These are phyloP conservation scores for Jaapia argillacea DNA, from an alignment of 768 basidiomycete genomes.

Conservation along the genomic window DNA sequence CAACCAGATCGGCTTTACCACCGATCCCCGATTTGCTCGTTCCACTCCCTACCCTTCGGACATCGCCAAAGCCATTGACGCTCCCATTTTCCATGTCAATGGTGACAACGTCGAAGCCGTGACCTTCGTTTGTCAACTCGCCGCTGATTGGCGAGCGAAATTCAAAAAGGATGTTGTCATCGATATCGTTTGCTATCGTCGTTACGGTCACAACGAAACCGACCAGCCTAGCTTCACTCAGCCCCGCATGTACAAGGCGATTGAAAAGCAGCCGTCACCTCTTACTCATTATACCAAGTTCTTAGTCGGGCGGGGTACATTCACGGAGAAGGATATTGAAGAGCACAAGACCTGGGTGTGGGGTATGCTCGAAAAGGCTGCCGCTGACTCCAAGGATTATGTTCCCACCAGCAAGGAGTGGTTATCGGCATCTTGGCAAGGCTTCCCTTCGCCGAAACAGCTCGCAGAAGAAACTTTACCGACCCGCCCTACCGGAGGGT, in stretches of 20 bases:
- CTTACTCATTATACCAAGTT: constrained; percentile 89
- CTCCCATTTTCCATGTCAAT: constrained; percentile 99
- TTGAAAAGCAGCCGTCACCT: constrained; percentile 87
- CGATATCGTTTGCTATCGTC: constrained; percentile 98
- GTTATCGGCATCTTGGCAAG: constrained; percentile 96
- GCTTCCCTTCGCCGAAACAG: constrained; percentile 96
- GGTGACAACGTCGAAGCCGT: constrained; percentile 98
- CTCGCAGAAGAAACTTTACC: constrained; percentile 88
- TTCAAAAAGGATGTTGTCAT: constrained; percentile 99
- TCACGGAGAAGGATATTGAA: constrained; percentile 92
- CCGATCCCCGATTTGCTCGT: constrained; percentile 93
- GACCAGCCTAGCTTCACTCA: constrained; percentile 99
- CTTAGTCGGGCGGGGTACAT: constrained; percentile 83
- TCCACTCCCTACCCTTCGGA: constrained; percentile 98
- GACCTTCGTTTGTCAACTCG: constrained; percentile 96
- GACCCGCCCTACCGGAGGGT: constrained; percentile 78
- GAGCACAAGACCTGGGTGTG: constrained; percentile 99
- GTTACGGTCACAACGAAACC: constrained; percentile 99
- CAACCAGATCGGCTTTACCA: constrained; percentile 99
- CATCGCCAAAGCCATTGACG: constrained; percentile 95
- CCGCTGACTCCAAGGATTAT: constrained; percentile 92
- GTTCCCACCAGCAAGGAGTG: constrained; percentile 92
- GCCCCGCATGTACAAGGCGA: constrained; percentile 97
- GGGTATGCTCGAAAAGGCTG: constrained; percentile 96
- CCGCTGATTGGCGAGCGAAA: constrained; percentile 95